phyloP scores from a whole-genome alignment of 306 rosid genomes.

The Cucurbita argyrosperma region DNA sequence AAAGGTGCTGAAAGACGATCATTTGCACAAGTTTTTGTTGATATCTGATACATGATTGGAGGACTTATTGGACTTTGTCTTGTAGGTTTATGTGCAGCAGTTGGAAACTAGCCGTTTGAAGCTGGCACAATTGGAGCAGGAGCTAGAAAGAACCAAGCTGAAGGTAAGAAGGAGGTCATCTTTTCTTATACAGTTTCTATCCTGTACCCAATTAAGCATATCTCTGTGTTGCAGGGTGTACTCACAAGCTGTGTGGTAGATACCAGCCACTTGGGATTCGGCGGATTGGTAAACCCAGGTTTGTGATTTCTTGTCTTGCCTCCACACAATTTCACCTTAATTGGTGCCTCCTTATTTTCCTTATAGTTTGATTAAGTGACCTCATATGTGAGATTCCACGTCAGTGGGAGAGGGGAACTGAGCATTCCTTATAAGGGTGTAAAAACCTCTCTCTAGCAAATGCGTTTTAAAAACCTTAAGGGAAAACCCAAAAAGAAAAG shows the following conservation, averaged over 20 bases:
- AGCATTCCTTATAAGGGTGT: too few species aligned
- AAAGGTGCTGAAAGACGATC: slow-evolving; percentile 33
- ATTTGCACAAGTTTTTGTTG: background rate
- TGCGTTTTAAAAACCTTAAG: too few species aligned
- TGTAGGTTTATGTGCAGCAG: slow-evolving; percentile 83
- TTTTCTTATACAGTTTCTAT: background rate
- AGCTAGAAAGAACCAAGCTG: slow-evolving; percentile 46
- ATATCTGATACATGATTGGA: background rate
- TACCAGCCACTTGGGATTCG: slow-evolving; percentile 29
- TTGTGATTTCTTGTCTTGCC: slow-evolving; percentile 15
- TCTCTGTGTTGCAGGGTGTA: slow-evolving; percentile 34
- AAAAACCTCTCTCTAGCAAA: too few species aligned
- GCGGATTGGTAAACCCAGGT: slow-evolving; percentile 52
- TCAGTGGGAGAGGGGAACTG: too few species aligned
- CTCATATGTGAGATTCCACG: too few species aligned
- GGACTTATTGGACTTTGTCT: background rate
- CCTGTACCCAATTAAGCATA: background rate
- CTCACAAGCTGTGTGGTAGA: slow-evolving; percentile 25
- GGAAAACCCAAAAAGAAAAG: too few species aligned
- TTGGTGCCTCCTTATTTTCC: background rate
- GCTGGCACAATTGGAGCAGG: slow-evolving; percentile 62
- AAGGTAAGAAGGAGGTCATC: slow-evolving; percentile 39
- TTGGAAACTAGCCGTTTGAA: slow-evolving; percentile 75
- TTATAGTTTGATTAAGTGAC: background rate
- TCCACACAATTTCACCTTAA: background rate